Conservation (phyloP, 352 stramenopile genomes). For the Phytophthora quininea region DNA sequence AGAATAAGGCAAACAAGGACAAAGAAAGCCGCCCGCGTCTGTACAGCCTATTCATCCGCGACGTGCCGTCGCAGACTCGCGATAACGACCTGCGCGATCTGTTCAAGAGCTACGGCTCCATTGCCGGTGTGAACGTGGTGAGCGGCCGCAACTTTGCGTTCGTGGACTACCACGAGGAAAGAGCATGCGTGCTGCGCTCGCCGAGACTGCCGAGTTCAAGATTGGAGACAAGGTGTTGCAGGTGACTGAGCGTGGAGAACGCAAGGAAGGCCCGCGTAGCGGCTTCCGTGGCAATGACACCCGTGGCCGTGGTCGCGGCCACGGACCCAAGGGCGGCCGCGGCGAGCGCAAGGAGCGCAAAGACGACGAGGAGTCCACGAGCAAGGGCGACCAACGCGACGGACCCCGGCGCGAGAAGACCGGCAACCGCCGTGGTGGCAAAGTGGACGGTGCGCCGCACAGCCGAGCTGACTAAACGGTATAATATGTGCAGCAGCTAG, state of each 20-base stretch:
- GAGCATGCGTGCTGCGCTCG: slow-evolving; percentile 75
- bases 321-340: slow-evolving; percentile 53
- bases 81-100: slow-evolving; percentile 79
- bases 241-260: slow-evolving; percentile 75
- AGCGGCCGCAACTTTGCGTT: slow-evolving; percentile 74
- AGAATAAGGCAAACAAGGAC: slow-evolving; percentile 59
- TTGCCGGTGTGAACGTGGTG: slow-evolving; percentile 74
- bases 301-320: slow-evolving; percentile 54
- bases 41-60: slow-evolving; percentile 79
- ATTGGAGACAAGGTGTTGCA: slow-evolving; percentile 77
- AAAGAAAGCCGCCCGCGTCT: slow-evolving; percentile 41
- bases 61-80: slow-evolving; percentile 76
- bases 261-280: slow-evolving; percentile 71
- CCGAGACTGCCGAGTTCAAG: slow-evolving; percentile 70
- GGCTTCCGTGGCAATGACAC: slow-evolving; percentile 58
- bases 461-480: slow-evolving; percentile 56
- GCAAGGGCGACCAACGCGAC: slow-evolving; percentile 45
- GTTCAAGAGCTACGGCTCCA: slow-evolving; percentile 79
- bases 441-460: slow-evolving; percentile 54
- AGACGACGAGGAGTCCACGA: slow-evolving; percentile 47
- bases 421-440: slow-evolving; percentile 64
- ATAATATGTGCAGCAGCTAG: slow-evolving; percentile 32
- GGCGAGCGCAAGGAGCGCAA: slow-evolving; percentile 77
- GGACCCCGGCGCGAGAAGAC: slow-evolving; percentile 65
- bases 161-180: slow-evolving; percentile 84